Base-by-base conservation (phyloP, 2,329 filamentous ascomycete genomes). In the Xylariaceae sp. region DNA sequence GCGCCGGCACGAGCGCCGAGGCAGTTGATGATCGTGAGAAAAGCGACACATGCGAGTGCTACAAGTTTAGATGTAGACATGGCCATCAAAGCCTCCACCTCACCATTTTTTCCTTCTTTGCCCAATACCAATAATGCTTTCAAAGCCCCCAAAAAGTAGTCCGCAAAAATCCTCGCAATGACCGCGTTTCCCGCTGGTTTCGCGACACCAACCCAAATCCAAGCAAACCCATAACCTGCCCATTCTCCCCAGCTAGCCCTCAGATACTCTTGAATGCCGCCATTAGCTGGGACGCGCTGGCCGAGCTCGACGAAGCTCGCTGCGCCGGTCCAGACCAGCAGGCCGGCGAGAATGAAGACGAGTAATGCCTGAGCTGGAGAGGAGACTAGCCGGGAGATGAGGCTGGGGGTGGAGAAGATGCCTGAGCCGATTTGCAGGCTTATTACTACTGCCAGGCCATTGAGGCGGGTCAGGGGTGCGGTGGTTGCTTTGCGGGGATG, bases 271-370 rank as follows among this genome's bases (percentile, higher is more conserved):
- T 72, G 69, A 48, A 71, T 67, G 4, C 71, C 71, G n/a, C 70
- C 69, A 48, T 73, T 72, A 41, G 66, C 55, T 4, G 70, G 67
- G 21, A 75, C 61, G 25, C 66, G 65, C 42, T 71, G 57, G 42
- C 72, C 72, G 27, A 75, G 61, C 54, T 75, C 72, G 47, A 72
- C 67, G 53, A 74, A 72, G 6, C 66, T 71, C 17, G 65, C 66
- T 39, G 71, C 72, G 27, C 71, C 72, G 34, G 71, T 70, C 72
- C 72, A 75, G 29, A 68, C 68, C 8, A 76, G 59, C 38, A 71
- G 49, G 7, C 72, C 71, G 22, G 65, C 68, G 22, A 72, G 49
- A 5, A 68, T 54, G 67, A 71, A 73, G 14, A 72, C 64, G 1
- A 69, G 50, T 20, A 74, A 51, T 12, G 65, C 68, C n/a, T 63